These are phyloP conservation scores for Termitomyces sp. DNA, from an alignment of 768 basidiomycete genomes.

Conservation along the genomic window DNA sequence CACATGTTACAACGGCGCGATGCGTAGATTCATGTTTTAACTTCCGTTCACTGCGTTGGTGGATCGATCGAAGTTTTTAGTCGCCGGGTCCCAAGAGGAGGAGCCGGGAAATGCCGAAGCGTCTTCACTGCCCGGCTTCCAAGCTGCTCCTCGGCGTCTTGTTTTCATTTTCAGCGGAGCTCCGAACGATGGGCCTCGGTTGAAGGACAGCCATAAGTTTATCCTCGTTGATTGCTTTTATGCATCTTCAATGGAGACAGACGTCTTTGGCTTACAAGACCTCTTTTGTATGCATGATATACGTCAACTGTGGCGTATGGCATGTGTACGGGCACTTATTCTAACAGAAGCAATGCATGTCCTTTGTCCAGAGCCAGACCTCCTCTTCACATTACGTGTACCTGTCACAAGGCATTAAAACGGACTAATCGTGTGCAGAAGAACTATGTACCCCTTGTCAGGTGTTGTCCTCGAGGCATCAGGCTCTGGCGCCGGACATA, in stretches of 20 bases:
- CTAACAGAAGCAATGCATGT: background rate
- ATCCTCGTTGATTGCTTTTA: background rate
- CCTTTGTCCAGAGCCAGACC: background rate
- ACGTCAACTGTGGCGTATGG: background rate
- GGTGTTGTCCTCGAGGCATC: constrained; percentile 14
- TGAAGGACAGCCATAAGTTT: background rate
- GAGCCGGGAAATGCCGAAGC: background rate
- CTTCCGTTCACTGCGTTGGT: too few species aligned
- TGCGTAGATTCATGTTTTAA: too few species aligned
- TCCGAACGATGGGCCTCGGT: background rate
- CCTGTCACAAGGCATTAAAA: background rate
- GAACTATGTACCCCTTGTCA: background rate
- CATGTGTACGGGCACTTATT: background rate
- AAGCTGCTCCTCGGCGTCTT: background rate
- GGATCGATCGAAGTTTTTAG: too few species aligned
- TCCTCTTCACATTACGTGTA: constrained; percentile 1
- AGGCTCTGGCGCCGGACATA: background rate
- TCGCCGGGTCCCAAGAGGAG: background rate
- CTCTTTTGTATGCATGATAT: background rate
- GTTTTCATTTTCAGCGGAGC: background rate
- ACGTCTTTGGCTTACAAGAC: background rate
- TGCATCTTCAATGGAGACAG: background rate
- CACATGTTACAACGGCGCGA: too few species aligned
- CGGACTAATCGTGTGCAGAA: background rate
- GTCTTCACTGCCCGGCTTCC: background rate